phyloP scores from a whole-genome alignment of 2,329 filamentous ascomycete genomes.

The Seiridium cupressi region DNA sequence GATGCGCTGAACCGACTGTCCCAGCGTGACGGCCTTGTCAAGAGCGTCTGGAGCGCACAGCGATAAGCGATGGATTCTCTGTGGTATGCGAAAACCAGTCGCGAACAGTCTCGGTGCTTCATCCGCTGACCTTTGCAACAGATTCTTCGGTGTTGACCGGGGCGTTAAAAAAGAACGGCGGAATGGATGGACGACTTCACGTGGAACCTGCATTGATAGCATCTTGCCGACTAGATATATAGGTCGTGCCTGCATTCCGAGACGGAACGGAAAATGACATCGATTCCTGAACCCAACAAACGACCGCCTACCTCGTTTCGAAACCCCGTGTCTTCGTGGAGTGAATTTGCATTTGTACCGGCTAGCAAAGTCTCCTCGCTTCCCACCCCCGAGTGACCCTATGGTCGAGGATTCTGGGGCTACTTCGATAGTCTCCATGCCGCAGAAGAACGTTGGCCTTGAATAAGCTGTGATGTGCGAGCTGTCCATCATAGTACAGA shows the following conservation, averaged over 20 bases:
- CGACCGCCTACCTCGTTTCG: not conserved
- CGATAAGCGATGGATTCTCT: slow-evolving; percentile 42
- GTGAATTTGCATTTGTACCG: slow-evolving; percentile 26
- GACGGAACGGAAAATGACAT: slow-evolving; percentile 12
- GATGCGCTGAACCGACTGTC: slow-evolving; percentile 93
- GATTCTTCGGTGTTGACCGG: slow-evolving; percentile 20
- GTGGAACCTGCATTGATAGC: slow-evolving; percentile 27
- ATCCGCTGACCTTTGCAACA: slow-evolving; percentile 6
- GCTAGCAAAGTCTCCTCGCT: slow-evolving; percentile 57
- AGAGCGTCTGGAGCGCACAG: slow-evolving; percentile 89
- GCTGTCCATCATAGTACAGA: slow-evolving; percentile 60
- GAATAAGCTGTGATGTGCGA: slow-evolving; percentile 60
- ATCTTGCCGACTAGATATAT: slow-evolving; percentile 24
- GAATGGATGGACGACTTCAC: slow-evolving; percentile 15
- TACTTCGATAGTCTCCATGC: slow-evolving; percentile 57
- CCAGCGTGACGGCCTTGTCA: slow-evolving; percentile 94
- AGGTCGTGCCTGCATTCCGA: slow-evolving; percentile 8
- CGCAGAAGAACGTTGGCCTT: slow-evolving; percentile 55
- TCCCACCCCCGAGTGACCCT: slow-evolving; percentile 33
- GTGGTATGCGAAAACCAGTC: slow-evolving; percentile 6
- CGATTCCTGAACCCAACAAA: slow-evolving; percentile 6
- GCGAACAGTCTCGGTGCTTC: too few species aligned
- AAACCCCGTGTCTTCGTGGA: not conserved
- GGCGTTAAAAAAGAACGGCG: slow-evolving; percentile 17
- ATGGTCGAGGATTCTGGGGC: slow-evolving; percentile 54